phyloP scores from a whole-genome alignment of 495 filamentous ascomycete species.

The Evansstolkia leycettana region DNA sequence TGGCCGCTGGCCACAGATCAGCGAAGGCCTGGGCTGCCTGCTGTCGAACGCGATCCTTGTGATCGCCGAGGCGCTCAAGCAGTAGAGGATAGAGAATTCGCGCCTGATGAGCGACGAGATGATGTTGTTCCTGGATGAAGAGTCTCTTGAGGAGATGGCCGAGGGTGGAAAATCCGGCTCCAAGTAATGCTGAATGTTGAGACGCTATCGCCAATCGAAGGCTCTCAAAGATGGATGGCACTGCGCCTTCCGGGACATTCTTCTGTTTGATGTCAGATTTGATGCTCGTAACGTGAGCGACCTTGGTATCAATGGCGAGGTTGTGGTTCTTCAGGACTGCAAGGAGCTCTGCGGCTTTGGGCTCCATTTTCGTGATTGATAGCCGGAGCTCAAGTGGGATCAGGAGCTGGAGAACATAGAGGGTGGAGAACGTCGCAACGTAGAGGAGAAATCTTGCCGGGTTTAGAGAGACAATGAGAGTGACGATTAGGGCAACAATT shows the following conservation, averaged over 20 bases:
- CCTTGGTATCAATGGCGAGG: conserved; percentile 55
- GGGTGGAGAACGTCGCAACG: conserved; percentile 2
- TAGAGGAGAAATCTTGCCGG: conserved; percentile 3
- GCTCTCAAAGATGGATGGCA: conserved; percentile 61
- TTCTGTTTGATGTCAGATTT: conserved; percentile 84
- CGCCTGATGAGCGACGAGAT: conserved; percentile 49
- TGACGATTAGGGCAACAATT: background rate
- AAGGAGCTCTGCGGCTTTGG: conserved; percentile 44
- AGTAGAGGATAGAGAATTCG: conserved; percentile 57
- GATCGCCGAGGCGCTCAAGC: conserved; percentile 77
- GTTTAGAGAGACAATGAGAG: background rate
- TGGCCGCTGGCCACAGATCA: conserved; percentile 53
- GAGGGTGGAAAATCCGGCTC: conserved; percentile 71
- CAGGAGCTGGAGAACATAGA: conserved; percentile 10
- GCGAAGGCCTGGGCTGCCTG: conserved; percentile 60
- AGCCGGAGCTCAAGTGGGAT: conserved; percentile 4
- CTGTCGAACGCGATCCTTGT: conserved; percentile 65
- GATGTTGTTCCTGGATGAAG: conserved; percentile 64
- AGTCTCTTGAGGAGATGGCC: conserved; percentile 77
- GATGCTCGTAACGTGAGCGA: conserved; percentile 54
- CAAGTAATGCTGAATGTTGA: conserved; percentile 55
- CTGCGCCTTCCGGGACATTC: conserved; percentile 64
- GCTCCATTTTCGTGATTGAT: conserved; percentile 22
- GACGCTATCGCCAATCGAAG: conserved; percentile 54
- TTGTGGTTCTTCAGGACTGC: conserved; percentile 54